phyloP scores from a whole-genome alignment of 1,284 basidiomycete species.

The Apiotrichum laibachii region DNA sequence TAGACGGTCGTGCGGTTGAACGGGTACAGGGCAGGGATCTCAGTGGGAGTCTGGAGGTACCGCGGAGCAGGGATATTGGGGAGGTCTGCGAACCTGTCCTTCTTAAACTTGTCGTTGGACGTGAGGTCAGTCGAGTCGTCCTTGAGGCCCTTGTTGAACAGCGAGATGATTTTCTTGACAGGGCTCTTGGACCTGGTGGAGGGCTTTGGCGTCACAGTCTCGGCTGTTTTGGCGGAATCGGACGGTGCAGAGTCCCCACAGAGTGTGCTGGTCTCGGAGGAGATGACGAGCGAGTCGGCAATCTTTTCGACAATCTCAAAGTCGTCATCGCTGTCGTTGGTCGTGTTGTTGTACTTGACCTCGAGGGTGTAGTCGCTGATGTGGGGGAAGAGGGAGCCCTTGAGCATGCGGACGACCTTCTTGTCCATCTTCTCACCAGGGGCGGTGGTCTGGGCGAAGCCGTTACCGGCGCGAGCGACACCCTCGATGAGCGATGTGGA shows the following conservation, averaged over 20 bases:
- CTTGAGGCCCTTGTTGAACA: constrained; percentile 15
- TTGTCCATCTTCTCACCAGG: constrained; percentile 19
- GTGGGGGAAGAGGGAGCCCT: constrained; percentile 16
- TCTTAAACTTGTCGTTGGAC: not conserved
- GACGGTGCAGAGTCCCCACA: not conserved
- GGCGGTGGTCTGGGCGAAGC: constrained; percentile 15
- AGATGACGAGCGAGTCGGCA: not conserved
- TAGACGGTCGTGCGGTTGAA: constrained; percentile 49
- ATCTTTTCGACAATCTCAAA: constrained; percentile 22
- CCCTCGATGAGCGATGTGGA: constrained; percentile 18
- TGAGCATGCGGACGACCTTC: constrained; percentile 24
- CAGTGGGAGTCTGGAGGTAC: constrained; percentile 37
- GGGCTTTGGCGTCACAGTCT: no score
- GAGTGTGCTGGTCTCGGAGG: not conserved
- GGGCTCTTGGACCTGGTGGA: not conserved
- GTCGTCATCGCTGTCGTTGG: constrained; percentile 14
- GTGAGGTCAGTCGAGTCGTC: not conserved
- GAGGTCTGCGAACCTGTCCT: constrained; percentile 1
- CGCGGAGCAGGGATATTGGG: constrained; percentile 55
- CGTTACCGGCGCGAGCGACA: constrained; percentile 15
- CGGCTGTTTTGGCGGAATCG: not conserved
- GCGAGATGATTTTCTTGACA: constrained; percentile 40
- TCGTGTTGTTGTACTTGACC: constrained; percentile 10
- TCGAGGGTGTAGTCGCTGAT: constrained; percentile 16
- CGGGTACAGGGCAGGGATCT: constrained; percentile 16